Conservation (phyloP, 805 yeast species). For the Teunomyces stri region DNA sequence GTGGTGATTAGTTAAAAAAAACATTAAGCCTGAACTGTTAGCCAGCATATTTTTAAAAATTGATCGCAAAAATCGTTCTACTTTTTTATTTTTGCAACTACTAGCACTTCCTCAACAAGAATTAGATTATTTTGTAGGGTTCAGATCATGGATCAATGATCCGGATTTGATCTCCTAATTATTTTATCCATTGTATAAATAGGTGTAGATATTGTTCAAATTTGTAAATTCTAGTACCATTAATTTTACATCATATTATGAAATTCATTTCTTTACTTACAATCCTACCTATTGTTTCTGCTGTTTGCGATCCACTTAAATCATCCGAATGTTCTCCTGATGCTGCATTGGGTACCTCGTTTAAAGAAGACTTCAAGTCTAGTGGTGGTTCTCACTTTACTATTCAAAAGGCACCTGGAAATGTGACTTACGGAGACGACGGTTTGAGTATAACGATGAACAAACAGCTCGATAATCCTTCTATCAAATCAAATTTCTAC, state of each 20-base stretch:
- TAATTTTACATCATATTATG: neutral
- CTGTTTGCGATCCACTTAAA: constrained; percentile 29
- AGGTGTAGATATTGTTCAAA: neutral
- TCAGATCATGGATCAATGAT: neutral
- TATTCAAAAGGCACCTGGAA: constrained; percentile 7
- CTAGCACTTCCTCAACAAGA: neutral
- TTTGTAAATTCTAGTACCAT: neutral
- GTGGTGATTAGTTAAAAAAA: no score
- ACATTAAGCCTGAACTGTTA: neutral
- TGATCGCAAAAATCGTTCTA: neutral
- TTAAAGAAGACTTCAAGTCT: constrained; percentile 25
- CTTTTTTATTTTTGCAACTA: neutral
- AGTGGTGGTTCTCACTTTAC: constrained; percentile 9
- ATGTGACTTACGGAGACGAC: constrained; percentile 7
- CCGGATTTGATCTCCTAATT: neutral
- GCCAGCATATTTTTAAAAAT: no score
- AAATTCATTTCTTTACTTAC: neutral
- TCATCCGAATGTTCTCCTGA: constrained; percentile 25
- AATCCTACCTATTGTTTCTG: constrained; percentile 6
- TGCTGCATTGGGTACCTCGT: constrained; percentile 27
- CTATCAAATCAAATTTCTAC: constrained; percentile 14
- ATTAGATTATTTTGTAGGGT: neutral
- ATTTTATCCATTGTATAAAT: neutral
- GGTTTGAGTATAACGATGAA: constrained; percentile 13
- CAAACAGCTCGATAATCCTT: constrained; percentile 15